Percentiles rank a stretch among this genome's conserved stretches.
Conservation (phyloP, 2,329 filamentous ascomycete species). For the Colletotrichum lentis region DNA sequence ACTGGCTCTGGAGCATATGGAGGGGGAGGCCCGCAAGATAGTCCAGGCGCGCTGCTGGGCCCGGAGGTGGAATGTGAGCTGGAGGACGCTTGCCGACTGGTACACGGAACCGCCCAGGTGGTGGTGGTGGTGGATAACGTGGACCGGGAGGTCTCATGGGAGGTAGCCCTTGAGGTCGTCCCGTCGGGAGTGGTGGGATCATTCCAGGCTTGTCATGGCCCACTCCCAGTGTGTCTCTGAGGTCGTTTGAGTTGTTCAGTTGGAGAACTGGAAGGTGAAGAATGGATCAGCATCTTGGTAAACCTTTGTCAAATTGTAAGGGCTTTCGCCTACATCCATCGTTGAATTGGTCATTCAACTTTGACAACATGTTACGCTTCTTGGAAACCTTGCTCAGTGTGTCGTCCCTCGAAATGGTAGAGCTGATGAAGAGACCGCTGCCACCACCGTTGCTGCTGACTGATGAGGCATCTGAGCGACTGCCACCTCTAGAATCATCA, state of each 20-base stretch:
- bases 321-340: neutral
- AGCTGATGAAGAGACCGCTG: neutral
- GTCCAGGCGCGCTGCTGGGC: neutral
- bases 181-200: neutral
- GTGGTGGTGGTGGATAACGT: neutral
- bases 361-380: neutral
- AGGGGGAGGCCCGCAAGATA: neutral
- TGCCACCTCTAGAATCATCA: neutral
- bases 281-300: neutral
- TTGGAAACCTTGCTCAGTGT: neutral
- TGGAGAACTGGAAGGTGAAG: neutral
- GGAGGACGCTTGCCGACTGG: no score
- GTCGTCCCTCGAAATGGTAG: constrained; percentile 2
- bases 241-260: constrained; percentile 2
- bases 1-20: neutral
- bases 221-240: neutral
- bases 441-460: neutral
- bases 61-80: neutral
- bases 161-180: neutral
- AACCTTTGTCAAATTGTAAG: neutral
- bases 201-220: neutral
- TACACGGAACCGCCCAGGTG: no score
- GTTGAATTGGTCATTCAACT: neutral
- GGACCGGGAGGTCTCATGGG: neutral
- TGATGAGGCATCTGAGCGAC: neutral